These are phyloP conservation scores for Juglanconis juglandina DNA, from an alignment of 2,329 filamentous ascomycete species.

Conservation along the genomic window DNA sequence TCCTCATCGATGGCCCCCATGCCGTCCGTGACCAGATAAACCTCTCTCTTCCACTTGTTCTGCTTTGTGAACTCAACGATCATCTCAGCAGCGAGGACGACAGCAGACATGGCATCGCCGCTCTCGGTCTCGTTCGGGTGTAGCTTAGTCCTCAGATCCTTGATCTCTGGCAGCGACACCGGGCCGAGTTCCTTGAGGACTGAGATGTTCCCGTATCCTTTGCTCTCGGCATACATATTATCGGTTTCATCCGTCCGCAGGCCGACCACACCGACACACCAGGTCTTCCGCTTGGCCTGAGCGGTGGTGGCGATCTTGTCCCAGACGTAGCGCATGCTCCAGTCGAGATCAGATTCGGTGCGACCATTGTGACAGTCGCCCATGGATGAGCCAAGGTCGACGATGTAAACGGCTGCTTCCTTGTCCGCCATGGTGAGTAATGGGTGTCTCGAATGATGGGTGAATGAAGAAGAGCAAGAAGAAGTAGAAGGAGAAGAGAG, in stretches of 20 bases:
- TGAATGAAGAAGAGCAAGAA: background rate
- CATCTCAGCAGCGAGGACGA: constrained; percentile 84
- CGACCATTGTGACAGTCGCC: constrained; percentile 67
- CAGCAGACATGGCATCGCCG: constrained; percentile 84
- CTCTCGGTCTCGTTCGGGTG: constrained; percentile 63
- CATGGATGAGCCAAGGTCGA: constrained; percentile 89
- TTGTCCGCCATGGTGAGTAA: constrained; percentile 74
- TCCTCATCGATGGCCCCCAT: constrained; percentile 69
- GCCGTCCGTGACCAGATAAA: constrained; percentile 84
- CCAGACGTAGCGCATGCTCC: constrained; percentile 89
- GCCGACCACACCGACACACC: constrained; percentile 74
- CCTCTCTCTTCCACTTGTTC: constrained; percentile 70
- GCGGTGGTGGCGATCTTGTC: constrained; percentile 81
- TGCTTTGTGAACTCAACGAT: constrained; percentile 70
- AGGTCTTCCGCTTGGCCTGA: constrained; percentile 65
- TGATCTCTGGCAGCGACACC: constrained; percentile 65
- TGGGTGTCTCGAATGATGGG: background rate
- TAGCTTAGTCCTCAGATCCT: constrained; percentile 59
- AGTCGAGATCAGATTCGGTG: constrained; percentile 77
- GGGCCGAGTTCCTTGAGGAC: constrained; percentile 67
- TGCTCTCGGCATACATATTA: constrained; percentile 61
- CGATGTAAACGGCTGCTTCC: constrained; percentile 85
- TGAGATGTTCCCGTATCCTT: constrained; percentile 77
- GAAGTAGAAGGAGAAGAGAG: background rate
- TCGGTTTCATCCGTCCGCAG: constrained; percentile 74